Evolutionary conservation across 768 basidiomycete genomes (phyloP).

Genomic region (Tulasnella sp.): DNA sequence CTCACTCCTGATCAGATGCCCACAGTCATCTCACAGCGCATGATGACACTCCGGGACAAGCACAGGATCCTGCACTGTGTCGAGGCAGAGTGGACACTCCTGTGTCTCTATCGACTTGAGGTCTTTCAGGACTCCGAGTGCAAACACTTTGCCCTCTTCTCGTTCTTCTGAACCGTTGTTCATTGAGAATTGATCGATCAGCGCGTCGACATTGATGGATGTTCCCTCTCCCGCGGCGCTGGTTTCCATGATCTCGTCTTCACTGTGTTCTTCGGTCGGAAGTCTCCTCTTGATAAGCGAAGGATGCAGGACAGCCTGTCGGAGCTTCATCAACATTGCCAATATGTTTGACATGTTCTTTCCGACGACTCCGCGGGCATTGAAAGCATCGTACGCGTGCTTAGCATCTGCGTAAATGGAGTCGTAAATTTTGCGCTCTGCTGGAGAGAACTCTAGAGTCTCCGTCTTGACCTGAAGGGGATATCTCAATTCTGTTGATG

Average conservation of each 20-base stretch:
- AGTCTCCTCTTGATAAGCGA: constrained; percentile 49
- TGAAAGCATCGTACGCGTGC: constrained; percentile 64
- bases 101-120: constrained; percentile 33
- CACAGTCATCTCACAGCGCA: constrained; percentile 40
- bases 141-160: constrained; percentile 33
- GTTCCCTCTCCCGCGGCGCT: neutral
- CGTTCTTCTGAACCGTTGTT: constrained; percentile 21
- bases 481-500: constrained; percentile 3
- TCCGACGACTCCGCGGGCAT: constrained; percentile 63
- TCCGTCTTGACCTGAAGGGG: constrained; percentile 50
- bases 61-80: constrained; percentile 58
- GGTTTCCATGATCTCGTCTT: constrained; percentile 27
- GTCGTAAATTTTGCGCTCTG: constrained; percentile 83
- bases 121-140: constrained; percentile 48
- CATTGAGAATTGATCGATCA: constrained; percentile 41
- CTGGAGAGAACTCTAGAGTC: constrained; percentile 62
- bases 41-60: constrained; percentile 70
- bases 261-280: constrained; percentile 23
- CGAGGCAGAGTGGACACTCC: constrained; percentile 77
- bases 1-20: neutral
- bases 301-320: constrained; percentile 89
- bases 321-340: constrained; percentile 88
- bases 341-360: constrained; percentile 82
- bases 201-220: constrained; percentile 38
- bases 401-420: constrained; percentile 74